Evolutionary conservation across 2,329 filamentous ascomycete species (phyloP).

Genomic region (Trichoderma sp.): DNA sequence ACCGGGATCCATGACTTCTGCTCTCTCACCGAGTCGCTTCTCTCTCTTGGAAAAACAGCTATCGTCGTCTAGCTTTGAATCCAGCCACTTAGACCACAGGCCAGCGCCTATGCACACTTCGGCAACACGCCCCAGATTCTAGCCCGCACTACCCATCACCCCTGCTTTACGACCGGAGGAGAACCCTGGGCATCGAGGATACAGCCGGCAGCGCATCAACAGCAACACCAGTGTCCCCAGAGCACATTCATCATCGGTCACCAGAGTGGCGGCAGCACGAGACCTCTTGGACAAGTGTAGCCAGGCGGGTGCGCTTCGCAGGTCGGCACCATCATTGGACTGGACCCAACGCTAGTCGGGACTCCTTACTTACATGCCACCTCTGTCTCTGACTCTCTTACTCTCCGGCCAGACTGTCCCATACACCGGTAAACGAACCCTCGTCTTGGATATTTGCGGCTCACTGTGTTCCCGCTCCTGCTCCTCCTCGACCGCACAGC

Average conservation of each 20-base stretch:
- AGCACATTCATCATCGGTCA: conserved; percentile 8
- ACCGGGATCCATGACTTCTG: conserved; percentile 38
- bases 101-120: conserved; percentile 26
- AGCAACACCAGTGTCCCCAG: conserved; percentile 14
- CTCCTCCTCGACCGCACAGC: conserved; percentile 26
- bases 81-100: conserved; percentile 21
- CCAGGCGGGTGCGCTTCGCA: conserved; percentile 13
- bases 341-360: conserved; percentile 25
- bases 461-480: conserved; percentile 25
- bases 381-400: conserved; percentile 29
- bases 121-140: conserved; percentile 28
- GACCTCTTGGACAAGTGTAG: conserved; percentile 12
- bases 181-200: neutral
- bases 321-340: conserved; percentile 17
- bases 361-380: conserved; percentile 31
- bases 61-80: conserved; percentile 31
- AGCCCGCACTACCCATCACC: conserved; percentile 28
- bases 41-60: conserved; percentile 39
- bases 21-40: conserved; percentile 45
- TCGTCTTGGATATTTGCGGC: conserved; percentile 27
- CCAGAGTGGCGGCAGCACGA: conserved; percentile 13
- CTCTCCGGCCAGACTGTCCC: conserved; percentile 21
- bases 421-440: conserved; percentile 16
- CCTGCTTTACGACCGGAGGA: conserved; percentile 24
- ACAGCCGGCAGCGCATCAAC: neutral